Evolutionary conservation across 805 yeast genomes (phyloP).

Genomic region (Yamadazyma ubonensis): DNA sequence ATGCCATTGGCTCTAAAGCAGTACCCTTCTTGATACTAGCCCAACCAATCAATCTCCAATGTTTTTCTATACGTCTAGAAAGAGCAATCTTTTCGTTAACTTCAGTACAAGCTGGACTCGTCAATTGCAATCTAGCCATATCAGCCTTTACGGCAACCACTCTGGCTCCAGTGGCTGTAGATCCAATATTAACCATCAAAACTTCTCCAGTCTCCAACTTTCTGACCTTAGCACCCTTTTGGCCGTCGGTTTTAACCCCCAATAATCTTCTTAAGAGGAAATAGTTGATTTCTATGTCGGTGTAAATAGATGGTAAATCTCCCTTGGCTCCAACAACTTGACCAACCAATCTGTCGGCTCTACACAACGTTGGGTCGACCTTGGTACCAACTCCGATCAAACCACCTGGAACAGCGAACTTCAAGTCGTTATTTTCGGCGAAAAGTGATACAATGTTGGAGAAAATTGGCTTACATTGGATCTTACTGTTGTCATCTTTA

Average conservation of each 20-base stretch:
- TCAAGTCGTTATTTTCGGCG: conserved; percentile 96
- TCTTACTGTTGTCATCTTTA: conserved; percentile 82
- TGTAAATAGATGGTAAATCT: conserved; percentile 90
- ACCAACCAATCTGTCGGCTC: conserved; percentile 99
- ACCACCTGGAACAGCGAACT: conserved; percentile 99
- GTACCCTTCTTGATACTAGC: conserved; percentile 96
- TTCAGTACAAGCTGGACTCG: conserved; percentile 99
- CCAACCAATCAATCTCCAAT: conserved; percentile 99
- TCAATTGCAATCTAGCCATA: conserved; percentile 96
- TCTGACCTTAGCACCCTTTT: conserved; percentile 89
- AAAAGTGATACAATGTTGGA: conserved; percentile 90
- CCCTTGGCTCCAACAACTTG: conserved; percentile 99
- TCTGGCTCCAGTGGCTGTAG: conserved; percentile 99
- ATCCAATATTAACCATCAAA: conserved; percentile 98
- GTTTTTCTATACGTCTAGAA: conserved; percentile 98
- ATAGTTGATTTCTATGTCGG: conserved; percentile 96
- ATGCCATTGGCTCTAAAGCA: conserved; percentile 73
- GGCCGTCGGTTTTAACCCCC: conserved; percentile 98
- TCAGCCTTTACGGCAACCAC: conserved; percentile 97
- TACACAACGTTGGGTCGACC: conserved; percentile 97
- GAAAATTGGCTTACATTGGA: conserved; percentile 94
- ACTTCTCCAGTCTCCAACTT: conserved; percentile 93
- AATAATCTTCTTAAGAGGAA: conserved; percentile 93
- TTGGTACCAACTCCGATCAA: conserved; percentile 99
- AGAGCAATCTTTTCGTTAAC: conserved; percentile 96